Conservation (phyloP, 1,284 basidiomycete species). For the Tilletia caries region DNA sequence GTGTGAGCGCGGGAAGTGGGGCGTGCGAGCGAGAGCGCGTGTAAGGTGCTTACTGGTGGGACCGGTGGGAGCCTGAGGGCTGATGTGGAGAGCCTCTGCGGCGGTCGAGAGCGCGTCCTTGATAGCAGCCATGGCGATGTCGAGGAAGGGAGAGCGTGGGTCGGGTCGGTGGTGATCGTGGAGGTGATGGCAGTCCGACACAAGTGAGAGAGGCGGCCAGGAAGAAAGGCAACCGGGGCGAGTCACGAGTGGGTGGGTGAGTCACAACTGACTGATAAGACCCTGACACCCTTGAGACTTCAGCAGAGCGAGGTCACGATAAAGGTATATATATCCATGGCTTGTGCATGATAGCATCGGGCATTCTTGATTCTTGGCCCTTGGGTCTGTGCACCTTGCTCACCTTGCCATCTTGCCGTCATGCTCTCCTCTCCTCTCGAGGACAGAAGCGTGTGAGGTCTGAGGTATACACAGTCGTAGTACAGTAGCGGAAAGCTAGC, state of each 20-base stretch:
- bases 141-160: background rate
- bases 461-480: too few species aligned
- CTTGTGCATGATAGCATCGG: too few species aligned
- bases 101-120: conserved; percentile 41
- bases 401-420: too few species aligned
- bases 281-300: too few species aligned
- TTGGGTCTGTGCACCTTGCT: too few species aligned
- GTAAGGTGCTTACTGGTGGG: background rate
- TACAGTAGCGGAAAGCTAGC: background rate
- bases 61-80: background rate
- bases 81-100: conserved; percentile 41
- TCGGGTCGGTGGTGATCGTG: background rate
- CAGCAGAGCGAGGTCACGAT: too few species aligned
- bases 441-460: too few species aligned
- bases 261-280: background rate
- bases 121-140: conserved; percentile 34
- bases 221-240: background rate
- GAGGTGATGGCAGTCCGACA: background rate
- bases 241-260: background rate
- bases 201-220: too few species aligned
- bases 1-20: background rate
- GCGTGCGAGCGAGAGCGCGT: background rate
- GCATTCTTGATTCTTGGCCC: too few species aligned
- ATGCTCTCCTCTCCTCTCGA: too few species aligned
- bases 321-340: too few species aligned